Conservation (phyloP, 768 basidiomycete genomes). For the Pleurotus salmoneostramineus region DNA sequence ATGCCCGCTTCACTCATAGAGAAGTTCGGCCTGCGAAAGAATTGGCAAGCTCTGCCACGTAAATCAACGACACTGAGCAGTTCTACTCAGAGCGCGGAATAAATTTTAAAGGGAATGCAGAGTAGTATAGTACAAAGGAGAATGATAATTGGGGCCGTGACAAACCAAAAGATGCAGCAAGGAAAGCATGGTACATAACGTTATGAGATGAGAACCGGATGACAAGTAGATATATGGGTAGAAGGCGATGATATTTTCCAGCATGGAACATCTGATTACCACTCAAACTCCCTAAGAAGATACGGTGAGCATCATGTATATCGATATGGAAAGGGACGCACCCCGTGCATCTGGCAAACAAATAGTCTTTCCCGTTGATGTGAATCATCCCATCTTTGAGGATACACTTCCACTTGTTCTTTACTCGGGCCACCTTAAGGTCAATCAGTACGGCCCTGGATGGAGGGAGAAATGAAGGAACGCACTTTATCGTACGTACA, state of each 20-base stretch:
- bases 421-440: slow-evolving; percentile 90
- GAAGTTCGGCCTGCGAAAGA: slow-evolving; percentile 62
- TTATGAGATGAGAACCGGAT: neutral
- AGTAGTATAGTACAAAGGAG: neutral
- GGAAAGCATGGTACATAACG: neutral
- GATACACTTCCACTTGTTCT: slow-evolving; percentile 99
- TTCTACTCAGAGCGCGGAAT: neutral
- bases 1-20: slow-evolving; percentile 84
- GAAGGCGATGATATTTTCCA: neutral
- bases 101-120: too few species aligned
- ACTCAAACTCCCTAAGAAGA: slow-evolving; percentile 37
- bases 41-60: slow-evolving; percentile 54
- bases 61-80: slow-evolving; percentile 10
- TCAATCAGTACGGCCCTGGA: neutral
- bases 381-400: slow-evolving; percentile 98
- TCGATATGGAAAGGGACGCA: slow-evolving; percentile 32
- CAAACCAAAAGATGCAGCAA: neutral
- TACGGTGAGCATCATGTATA: neutral
- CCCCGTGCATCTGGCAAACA: slow-evolving; percentile 97
- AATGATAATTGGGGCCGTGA: neutral
- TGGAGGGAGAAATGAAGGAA: neutral
- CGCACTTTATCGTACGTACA: slow-evolving; percentile 97
- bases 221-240: neutral
- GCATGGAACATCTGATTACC: slow-evolving; percentile 21
- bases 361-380: slow-evolving; percentile 94